Evolutionary conservation across 1,284 basidiomycete genomes (phyloP).

Genomic region (Schizophyllum commune): DNA sequence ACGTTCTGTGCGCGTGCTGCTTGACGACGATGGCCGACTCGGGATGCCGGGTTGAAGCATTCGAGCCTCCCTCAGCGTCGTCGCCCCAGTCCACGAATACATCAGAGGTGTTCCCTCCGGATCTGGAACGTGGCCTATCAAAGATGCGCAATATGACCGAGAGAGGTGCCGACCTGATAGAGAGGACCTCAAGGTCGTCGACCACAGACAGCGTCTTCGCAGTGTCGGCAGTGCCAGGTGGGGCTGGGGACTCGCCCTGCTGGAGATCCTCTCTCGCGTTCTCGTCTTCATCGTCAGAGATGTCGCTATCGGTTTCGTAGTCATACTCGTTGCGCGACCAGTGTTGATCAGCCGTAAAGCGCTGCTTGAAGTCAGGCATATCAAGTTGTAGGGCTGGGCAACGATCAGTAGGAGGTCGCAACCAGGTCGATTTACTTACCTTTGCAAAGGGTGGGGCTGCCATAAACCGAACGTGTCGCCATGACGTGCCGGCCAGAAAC

Average conservation of each 20-base stretch:
- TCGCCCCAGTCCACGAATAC: too few relatives aligned
- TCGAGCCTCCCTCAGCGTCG: too few relatives aligned
- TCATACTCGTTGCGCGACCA: slow-evolving; percentile 21
- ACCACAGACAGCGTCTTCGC: neutral
- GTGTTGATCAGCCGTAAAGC: too few relatives aligned
- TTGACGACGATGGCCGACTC: neutral
- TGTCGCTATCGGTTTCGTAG: slow-evolving; percentile 31
- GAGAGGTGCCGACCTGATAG: neutral
- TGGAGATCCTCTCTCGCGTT: neutral
- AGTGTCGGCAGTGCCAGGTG: neutral
- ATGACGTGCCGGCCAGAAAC: neutral
- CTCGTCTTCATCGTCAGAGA: slow-evolving; percentile 30
- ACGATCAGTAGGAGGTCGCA: neutral
- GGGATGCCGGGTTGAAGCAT: too few relatives aligned
- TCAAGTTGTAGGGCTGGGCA: neutral
- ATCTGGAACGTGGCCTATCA: too few relatives aligned
- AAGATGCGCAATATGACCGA: too few relatives aligned
- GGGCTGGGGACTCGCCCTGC: neutral
- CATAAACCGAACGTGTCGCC: neutral
- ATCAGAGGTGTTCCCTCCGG: too few relatives aligned
- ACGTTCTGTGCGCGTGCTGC: neutral
- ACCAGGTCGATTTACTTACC: neutral
- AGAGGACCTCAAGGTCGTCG: neutral
- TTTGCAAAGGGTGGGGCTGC: neutral
- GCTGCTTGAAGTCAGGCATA: too few relatives aligned